These are phyloP conservation scores for Plectosphaerella cucumerina DNA, from an alignment of 2,329 filamentous ascomycete species.

Conservation along the genomic window DNA sequence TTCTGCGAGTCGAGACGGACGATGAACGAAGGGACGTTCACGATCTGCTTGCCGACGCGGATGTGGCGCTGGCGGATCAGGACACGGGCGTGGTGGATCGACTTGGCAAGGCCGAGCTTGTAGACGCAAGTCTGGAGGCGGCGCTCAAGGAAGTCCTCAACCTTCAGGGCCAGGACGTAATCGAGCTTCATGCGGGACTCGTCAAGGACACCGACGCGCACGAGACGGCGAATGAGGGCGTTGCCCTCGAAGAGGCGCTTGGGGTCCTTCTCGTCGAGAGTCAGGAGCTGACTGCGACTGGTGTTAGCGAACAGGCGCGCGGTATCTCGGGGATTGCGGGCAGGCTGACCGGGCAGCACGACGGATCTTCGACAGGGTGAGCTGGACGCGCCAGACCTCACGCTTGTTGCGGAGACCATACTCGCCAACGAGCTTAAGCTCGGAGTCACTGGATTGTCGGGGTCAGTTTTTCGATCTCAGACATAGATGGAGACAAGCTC, in stretches of 20 bases:
- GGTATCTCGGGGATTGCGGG: neutral
- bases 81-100: slow-evolving; percentile 99
- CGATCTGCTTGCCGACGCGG: slow-evolving; percentile 99
- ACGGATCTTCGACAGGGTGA: slow-evolving; percentile 99
- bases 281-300: slow-evolving; percentile 84
- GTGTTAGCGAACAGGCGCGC: slow-evolving; percentile 17
- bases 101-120: slow-evolving; percentile 99
- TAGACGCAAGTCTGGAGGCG: slow-evolving; percentile 99
- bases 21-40: slow-evolving; percentile 99
- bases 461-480: slow-evolving; percentile 70
- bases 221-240: slow-evolving; percentile 99
- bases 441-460: slow-evolving; percentile 76
- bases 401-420: slow-evolving; percentile 99
- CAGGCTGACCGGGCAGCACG: slow-evolving; percentile 90
- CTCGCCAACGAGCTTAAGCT: slow-evolving; percentile 99
- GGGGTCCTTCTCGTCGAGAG: slow-evolving; percentile 99
- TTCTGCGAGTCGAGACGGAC: slow-evolving; percentile 99
- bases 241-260: slow-evolving; percentile 99
- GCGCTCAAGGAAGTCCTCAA: slow-evolving; percentile 99
- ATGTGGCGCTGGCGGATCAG: slow-evolving; percentile 99
- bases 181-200: slow-evolving; percentile 99
- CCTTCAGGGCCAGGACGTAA: slow-evolving; percentile 99
- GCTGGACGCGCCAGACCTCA: slow-evolving; percentile 99
- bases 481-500: slow-evolving; percentile 98
- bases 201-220: slow-evolving; percentile 98